Percentiles rank a stretch among this genome's conserved stretches.
These are phyloP conservation scores for Sclerospora graminicola DNA, from an alignment of 352 stramenopile species.

Conservation along the genomic window DNA sequence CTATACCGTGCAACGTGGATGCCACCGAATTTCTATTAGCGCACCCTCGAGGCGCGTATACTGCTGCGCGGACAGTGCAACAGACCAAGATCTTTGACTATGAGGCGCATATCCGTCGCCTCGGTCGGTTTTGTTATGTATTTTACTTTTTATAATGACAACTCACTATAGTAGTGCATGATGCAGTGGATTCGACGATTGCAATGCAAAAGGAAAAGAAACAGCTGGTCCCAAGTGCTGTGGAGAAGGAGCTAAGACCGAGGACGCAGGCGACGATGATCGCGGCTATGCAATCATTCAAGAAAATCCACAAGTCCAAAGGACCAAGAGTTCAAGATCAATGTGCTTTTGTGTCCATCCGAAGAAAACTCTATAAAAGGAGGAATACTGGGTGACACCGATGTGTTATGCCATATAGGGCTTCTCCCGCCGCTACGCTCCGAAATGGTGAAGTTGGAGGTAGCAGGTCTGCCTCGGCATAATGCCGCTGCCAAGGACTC, in stretches of 20 bases:
- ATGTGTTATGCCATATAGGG: constrained; percentile 69
- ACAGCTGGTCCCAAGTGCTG: constrained; percentile 9
- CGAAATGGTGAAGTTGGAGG: constrained; percentile 56
- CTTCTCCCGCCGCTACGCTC: constrained; percentile 49
- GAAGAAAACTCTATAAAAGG: constrained; percentile 8
- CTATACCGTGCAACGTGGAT: constrained; percentile 49
- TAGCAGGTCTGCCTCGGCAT: constrained; percentile 53
- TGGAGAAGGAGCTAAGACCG: constrained; percentile 40
- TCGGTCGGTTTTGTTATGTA: constrained; percentile 28
- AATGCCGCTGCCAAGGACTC: constrained; percentile 74
- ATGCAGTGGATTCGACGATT: constrained; percentile 64
- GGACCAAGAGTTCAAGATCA: constrained; percentile 78
- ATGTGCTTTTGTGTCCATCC: constrained; percentile 50
- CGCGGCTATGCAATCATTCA: constrained; percentile 57
- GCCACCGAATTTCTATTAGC: constrained; percentile 54
- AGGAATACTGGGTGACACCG: constrained; percentile 19
- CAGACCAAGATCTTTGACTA: constrained; percentile 75
- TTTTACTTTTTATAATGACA: not conserved
- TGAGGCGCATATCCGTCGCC: constrained; percentile 61
- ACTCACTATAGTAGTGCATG: not conserved
- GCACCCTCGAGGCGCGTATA: constrained; percentile 64
- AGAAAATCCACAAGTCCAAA: constrained; percentile 27
- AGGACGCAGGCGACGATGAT: constrained; percentile 51
- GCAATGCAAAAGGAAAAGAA: constrained; percentile 35
- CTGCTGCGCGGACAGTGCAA: constrained; percentile 52